Conservation (phyloP, 1,139 yeast species). For the Yamadazyma taylorii region DNA sequence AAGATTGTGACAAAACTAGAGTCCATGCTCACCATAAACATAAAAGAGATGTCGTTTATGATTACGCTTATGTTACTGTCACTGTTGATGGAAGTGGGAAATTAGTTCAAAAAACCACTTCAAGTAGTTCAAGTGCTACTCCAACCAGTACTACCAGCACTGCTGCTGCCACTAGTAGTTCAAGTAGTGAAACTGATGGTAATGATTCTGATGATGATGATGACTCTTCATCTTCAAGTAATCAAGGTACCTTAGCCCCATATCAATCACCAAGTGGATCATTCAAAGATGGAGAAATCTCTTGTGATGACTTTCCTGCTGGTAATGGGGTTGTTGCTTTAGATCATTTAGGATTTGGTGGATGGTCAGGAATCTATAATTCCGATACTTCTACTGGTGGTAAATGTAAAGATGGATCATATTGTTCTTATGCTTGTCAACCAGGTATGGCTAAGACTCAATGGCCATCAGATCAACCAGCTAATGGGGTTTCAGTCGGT, state of each 20-base stretch:
- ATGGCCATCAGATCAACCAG: slow-evolving; percentile 76
- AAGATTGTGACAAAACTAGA: slow-evolving; percentile 19
- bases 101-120: slow-evolving; percentile 27
- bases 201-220: slow-evolving; percentile 6
- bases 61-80: slow-evolving; percentile 77
- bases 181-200: slow-evolving; percentile 14
- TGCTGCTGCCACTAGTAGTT: slow-evolving; percentile 14
- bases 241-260: slow-evolving; percentile 54
- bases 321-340: slow-evolving; percentile 75
- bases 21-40: slow-evolving; percentile 45
- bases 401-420: slow-evolving; percentile 68
- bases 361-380: slow-evolving; percentile 73
- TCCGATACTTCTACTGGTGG: slow-evolving; percentile 65
- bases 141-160: slow-evolving; percentile 17
- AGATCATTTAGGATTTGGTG: slow-evolving; percentile 60
- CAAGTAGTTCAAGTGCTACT: slow-evolving; percentile 17
- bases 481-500: slow-evolving; percentile 76
- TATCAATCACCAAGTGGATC: slow-evolving; percentile 51
- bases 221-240: slow-evolving; percentile 29
- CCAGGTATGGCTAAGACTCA: slow-evolving; percentile 91
- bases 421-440: slow-evolving; percentile 86
- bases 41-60: slow-evolving; percentile 78
- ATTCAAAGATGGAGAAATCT: slow-evolving; percentile 63
- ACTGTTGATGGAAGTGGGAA: slow-evolving; percentile 68
- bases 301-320: slow-evolving; percentile 61